Base-by-base conservation (phyloP, 1,284 basidiomycete species). In the Spongispora temasekensis region DNA sequence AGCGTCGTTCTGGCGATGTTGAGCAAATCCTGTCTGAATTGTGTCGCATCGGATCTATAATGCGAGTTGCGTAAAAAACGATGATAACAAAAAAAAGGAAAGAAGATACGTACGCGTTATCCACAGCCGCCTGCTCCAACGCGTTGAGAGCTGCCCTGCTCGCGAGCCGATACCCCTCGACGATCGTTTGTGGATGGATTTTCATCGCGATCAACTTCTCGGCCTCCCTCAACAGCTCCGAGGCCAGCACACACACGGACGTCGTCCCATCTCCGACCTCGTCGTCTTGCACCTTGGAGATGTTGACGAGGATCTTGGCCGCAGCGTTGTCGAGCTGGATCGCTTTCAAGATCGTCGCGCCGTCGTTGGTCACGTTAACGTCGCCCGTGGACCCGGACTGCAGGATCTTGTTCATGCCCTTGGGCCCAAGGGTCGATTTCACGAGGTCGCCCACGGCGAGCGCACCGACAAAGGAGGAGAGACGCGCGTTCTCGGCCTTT, bases 221-320 rank as follows among this genome's bases (percentile, higher is more conserved):
- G 6, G 97, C 97, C 78, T 98, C 97, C 61, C 97, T 80, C 65
- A 99, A 75, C 61, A 99, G 78, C 74, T 99, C 97, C 13, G 94
- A 88, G 1, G 96, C 94, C 12, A 99, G 79, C 2, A 99, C 96
- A 64, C 94, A 95, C 37, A 99, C 97, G 56, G 85, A 90, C 12
- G 96, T 99, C 27, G 96, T 99, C 30, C 97, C 97, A 78, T 98
- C 97, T 19, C 97, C 97, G 52, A 99, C 90, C 78, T 99, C 97
- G 75, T 99, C 97, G 72, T 99, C 97, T 78, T 99, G 97, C 19
- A 98, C 96, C 76, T 99, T 99, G n/a, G 94, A 97, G 75, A 99
- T 99, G 79, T 99, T 98, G 72, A 99, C 97, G 57, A 99, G 86
- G 74, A 99, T 98, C 82, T 99, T 99, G 57, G 97, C 97, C 0